Conservation (phyloP, 148 eudicot species). For the Selenicereus undatus region DNA sequence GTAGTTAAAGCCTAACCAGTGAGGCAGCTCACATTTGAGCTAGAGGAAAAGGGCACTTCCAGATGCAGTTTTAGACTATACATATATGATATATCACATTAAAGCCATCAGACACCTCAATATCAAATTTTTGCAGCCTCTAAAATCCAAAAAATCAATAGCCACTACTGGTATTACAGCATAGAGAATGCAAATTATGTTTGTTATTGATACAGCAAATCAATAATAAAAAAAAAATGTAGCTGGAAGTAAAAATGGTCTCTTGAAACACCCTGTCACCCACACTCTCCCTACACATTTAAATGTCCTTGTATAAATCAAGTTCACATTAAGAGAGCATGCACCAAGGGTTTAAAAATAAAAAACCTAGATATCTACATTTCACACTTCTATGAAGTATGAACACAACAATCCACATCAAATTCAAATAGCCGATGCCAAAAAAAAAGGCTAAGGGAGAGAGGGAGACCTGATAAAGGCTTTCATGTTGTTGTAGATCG, state of each 20-base stretch:
- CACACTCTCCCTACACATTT: not conserved
- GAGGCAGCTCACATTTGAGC: not conserved
- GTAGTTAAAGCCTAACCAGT: not conserved
- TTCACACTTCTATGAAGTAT: not conserved
- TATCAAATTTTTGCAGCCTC: not conserved
- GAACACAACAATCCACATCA: not conserved
- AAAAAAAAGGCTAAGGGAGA: not conserved
- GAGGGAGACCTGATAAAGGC: constrained; percentile 72
- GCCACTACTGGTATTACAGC: not conserved
- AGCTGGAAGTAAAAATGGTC: not conserved
- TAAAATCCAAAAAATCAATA: not conserved
- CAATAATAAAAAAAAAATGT: not conserved
- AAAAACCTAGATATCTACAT: not conserved
- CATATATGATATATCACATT: no score
- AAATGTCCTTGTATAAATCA: not conserved
- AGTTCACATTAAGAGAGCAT: not conserved
- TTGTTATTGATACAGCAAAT: not conserved
- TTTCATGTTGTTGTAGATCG: constrained; percentile 93
- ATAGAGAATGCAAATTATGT: not conserved
- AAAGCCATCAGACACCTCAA: not conserved
- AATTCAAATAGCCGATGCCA: not conserved
- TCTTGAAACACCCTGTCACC: no score
- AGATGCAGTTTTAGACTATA: not conserved
- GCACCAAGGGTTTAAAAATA: not conserved
- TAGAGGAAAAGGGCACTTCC: not conserved